Evolutionary conservation across 2,329 filamentous ascomycete genomes (phyloP), one percentile per base, ranked within the genome.

Genomic region (Simplicillium aogashimaense): DNA sequence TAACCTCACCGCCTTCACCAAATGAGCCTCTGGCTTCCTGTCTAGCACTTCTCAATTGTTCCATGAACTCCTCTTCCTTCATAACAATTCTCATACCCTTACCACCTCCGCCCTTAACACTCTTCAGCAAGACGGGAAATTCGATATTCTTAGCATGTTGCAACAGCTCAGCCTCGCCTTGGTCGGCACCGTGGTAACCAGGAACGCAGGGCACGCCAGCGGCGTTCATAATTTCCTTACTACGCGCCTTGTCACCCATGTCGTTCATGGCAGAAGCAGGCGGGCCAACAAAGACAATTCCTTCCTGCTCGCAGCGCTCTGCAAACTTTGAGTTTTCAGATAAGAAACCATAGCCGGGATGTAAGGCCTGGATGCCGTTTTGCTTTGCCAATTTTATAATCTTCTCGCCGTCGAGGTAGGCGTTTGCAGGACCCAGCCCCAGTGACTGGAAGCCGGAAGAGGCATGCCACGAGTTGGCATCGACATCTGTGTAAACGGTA

Each of bases 191-290:
- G 58, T 97, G 92, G 54, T 98, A 98, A 1, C 92, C 92, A 0
- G 92, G 92, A 37, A 98, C 92, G 54, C 92, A 97, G 4, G 89
- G 89, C 3, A 98, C 92, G 8, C 88, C 87, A n/a, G 92, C 90
- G 4, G 79, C 78, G 29, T 78, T 87, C 92, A 98, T 97, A 56
- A 98, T 95, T 57, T 95, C 85, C 62, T 98, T 98, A 39, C 86
- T 92, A 44, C 84, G 74, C 41, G 83, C 88, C 67, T 95, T 95
- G 65, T 94, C 86, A 37, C 89, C 89, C 89, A 95, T 95, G 43
- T 88, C 87, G 43, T 83, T 69, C 55, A 85, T 88, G 50, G 89
- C 89, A 38, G 77, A 73, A 20, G 81, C 79, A 3, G 92, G 88
- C 2, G 92, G 92, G 0, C 92, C 92, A 52, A 98, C 94, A 58